These are phyloP conservation scores for Candolleomyces aberdarensis DNA, from an alignment of 768 basidiomycete genomes.

Conservation along the genomic window DNA sequence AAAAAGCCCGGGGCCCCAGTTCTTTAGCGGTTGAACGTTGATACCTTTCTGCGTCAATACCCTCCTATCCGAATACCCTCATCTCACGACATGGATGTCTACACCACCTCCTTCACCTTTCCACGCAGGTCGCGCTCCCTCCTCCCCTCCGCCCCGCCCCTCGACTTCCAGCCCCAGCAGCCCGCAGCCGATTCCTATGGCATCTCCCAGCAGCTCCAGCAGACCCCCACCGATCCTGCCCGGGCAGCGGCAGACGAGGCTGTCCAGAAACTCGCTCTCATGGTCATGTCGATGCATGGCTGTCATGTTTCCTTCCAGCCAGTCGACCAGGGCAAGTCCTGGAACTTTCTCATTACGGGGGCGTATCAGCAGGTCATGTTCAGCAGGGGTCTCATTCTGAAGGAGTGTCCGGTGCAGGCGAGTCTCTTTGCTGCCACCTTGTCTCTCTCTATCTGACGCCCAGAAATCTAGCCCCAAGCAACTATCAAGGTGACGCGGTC, in stretches of 20 bases:
- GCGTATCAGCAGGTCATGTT: constrained; percentile 91
- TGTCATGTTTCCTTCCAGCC: constrained; percentile 80
- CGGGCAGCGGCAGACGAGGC: constrained; percentile 61
- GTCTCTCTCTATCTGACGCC: not conserved
- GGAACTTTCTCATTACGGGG: constrained; percentile 91
- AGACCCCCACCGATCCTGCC: constrained; percentile 29
- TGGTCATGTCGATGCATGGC: constrained; percentile 77
- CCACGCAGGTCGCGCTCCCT: constrained; percentile 76
- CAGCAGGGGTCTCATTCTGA: constrained; percentile 83
- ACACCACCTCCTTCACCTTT: constrained; percentile 92
- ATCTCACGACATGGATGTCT: constrained; percentile 73
- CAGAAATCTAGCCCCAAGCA: constrained; percentile 61
- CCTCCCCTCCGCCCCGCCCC: constrained; percentile 59
- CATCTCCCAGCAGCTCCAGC: constrained; percentile 38
- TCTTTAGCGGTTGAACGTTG: constrained; percentile 30
- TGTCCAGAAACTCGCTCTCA: constrained; percentile 73
- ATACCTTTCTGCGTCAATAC: constrained; percentile 57
- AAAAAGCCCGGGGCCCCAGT: constrained; percentile 24
- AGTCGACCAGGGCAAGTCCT: constrained; percentile 67
- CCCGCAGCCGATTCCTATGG: constrained; percentile 38
- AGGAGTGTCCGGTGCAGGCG: constrained; percentile 87
- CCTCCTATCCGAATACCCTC: constrained; percentile 41
- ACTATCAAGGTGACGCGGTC: constrained; percentile 89
- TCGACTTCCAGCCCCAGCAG: constrained; percentile 54
- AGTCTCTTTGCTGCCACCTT: constrained; percentile 14